These are phyloP conservation scores for Penstemon davidsonii DNA, from an alignment of 257 asterid species.

Conservation along the genomic window DNA sequence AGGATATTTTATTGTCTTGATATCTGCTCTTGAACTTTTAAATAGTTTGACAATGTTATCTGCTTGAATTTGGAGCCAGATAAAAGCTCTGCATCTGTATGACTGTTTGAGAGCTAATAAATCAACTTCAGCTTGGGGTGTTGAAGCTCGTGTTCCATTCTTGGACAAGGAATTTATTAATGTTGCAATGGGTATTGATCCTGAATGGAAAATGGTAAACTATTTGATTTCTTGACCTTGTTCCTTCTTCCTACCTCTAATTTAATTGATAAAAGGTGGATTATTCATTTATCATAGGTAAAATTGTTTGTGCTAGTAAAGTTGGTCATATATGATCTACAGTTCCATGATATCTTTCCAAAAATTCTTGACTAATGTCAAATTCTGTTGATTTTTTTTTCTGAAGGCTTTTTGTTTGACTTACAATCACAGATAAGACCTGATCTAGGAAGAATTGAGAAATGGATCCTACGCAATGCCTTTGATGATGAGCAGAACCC, in stretches of 20 bases:
- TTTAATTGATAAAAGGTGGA: neutral
- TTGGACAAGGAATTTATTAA: slow-evolving; percentile 90
- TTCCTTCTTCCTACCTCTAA: slow-evolving; percentile 15
- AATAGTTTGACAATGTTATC: slow-evolving; percentile 7
- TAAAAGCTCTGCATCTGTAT: slow-evolving; percentile 96
- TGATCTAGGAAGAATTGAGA: slow-evolving; percentile 93
- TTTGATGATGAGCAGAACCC: slow-evolving; percentile 90
- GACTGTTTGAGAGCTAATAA: slow-evolving; percentile 98
- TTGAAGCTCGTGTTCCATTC: slow-evolving; percentile 99
- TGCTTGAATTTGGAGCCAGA: slow-evolving; percentile 46
- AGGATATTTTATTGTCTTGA: slow-evolving; percentile 7
- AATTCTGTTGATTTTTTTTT: no score
- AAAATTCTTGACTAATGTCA: no score
- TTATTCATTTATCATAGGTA: no score
- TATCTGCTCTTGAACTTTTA: slow-evolving; percentile 12
- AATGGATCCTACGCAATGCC: slow-evolving; percentile 91
- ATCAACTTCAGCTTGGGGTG: slow-evolving; percentile 98
- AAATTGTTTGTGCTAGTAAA: no score
- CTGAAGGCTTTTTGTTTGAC: slow-evolving; percentile 20
- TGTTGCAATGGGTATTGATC: slow-evolving; percentile 88
- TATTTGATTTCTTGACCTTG: slow-evolving; percentile 14
- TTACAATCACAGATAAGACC: slow-evolving; percentile 59
- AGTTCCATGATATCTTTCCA: no score
- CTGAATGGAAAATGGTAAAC: slow-evolving; percentile 91
- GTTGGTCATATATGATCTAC: no score